Conservation (phyloP, 495 filamentous ascomycete genomes). For the Podospora tetraspora region DNA sequence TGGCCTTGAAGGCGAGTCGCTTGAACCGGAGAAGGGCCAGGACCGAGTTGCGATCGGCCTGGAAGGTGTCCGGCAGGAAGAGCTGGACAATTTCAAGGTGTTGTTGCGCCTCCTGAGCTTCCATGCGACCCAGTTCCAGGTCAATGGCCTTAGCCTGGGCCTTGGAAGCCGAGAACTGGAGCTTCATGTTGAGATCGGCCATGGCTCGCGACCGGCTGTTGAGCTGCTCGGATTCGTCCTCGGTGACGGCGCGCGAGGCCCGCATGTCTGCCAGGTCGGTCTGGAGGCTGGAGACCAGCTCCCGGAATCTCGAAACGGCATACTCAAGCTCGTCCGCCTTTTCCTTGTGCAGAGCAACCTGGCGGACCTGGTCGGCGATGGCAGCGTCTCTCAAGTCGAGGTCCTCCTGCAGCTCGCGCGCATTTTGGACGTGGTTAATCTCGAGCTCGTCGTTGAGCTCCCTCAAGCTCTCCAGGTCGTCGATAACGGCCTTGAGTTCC, state of each 20-base stretch:
- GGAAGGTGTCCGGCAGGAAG: slow-evolving; percentile 85
- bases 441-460: slow-evolving; percentile 94
- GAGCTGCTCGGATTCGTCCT: slow-evolving; percentile 84
- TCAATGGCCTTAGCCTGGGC: slow-evolving; percentile 91
- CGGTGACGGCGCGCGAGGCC: slow-evolving; percentile 83
- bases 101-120: slow-evolving; percentile 82
- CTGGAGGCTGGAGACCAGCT: slow-evolving; percentile 81
- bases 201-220: slow-evolving; percentile 80
- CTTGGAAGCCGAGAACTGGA: slow-evolving; percentile 83
- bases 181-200: slow-evolving; percentile 92
- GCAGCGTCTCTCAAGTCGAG: slow-evolving; percentile 75
- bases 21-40: slow-evolving; percentile 81
- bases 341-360: slow-evolving; percentile 62
- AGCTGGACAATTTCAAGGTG: slow-evolving; percentile 80
- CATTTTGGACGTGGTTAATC: slow-evolving; percentile 83
- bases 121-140: slow-evolving; percentile 77
- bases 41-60: slow-evolving; percentile 73
- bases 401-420: slow-evolving; percentile 91
- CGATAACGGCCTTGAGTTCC: slow-evolving; percentile 70
- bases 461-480: slow-evolving; percentile 79
- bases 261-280: slow-evolving; percentile 85
- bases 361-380: slow-evolving; percentile 68
- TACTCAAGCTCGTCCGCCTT: slow-evolving; percentile 83
- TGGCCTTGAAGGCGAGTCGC: slow-evolving; percentile 82
- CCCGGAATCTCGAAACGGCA: slow-evolving; percentile 78